A percentile compares a stretch with the other conserved stretches of the same genome.
These are phyloP conservation scores for Chimonanthus salicifolius DNA, from an alignment of 164 flowering plant species.

Conservation along the genomic window DNA sequence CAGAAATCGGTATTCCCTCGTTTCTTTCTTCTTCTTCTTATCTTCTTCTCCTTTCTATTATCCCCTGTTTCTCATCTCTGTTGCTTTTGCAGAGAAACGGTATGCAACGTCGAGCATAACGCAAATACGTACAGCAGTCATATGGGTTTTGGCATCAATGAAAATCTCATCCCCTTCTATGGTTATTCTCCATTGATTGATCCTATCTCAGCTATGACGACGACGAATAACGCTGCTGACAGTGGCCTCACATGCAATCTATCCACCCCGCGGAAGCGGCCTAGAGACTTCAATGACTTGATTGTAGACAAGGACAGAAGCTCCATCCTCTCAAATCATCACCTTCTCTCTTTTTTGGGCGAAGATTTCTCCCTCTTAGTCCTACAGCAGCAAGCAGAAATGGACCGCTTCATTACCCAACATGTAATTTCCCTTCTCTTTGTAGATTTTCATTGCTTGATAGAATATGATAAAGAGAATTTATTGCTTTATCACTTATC, in stretches of 20 bases:
- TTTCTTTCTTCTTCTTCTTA: not conserved
- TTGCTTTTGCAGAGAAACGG: slow-evolving; percentile 26
- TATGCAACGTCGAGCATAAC: slow-evolving; percentile 17
- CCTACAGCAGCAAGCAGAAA: slow-evolving; percentile 59
- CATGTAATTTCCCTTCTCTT: slow-evolving; percentile 38
- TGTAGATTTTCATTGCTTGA: not conserved
- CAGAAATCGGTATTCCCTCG: slow-evolving; percentile 20
- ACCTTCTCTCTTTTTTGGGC: slow-evolving; percentile 45
- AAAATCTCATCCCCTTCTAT: slow-evolving; percentile 15
- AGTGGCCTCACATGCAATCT: slow-evolving; percentile 50
- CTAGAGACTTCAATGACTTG: slow-evolving; percentile 14
- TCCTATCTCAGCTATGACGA: slow-evolving; percentile 15
- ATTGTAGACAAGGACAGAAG: slow-evolving; percentile 1
- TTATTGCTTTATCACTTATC: no score
- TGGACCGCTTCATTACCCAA: slow-evolving; percentile 50
- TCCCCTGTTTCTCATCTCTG: not conserved
- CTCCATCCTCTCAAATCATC: not conserved
- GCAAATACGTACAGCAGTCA: slow-evolving; percentile 17
- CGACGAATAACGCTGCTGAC: slow-evolving; percentile 21
- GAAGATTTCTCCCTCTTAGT: slow-evolving; percentile 53
- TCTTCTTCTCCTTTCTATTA: not conserved
- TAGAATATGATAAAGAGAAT: no score
- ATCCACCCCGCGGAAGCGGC: slow-evolving; percentile 18
- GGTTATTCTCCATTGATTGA: slow-evolving; percentile 13
- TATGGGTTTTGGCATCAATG: slow-evolving; percentile 23